Conservation (phyloP, 2,329 filamentous ascomycete genomes). For the Spiromastix sp. region DNA sequence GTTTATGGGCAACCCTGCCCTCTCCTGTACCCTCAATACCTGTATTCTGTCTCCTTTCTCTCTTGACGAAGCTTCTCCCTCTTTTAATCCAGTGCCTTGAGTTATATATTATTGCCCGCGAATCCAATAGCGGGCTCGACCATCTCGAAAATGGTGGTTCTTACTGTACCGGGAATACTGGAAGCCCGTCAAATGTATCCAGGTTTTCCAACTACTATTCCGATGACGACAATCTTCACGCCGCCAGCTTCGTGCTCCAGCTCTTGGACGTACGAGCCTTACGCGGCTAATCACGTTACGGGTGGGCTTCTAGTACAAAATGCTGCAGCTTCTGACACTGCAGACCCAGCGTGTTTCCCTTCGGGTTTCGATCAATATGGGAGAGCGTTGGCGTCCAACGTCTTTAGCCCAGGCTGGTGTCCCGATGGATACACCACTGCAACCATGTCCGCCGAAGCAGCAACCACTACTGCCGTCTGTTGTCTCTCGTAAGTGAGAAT, state of each 20-base stretch:
- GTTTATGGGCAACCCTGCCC: too few species aligned
- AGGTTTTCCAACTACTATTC: constrained; percentile 1
- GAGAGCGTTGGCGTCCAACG: constrained; percentile 6
- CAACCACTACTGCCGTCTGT: constrained; percentile 17
- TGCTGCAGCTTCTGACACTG: constrained; percentile 3
- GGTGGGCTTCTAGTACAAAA: constrained; percentile 16
- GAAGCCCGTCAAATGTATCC: neutral
- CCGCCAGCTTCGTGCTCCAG: constrained; percentile 13
- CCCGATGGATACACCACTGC: constrained; percentile 18
- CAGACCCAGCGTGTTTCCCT: constrained; percentile 11
- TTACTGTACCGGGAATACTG: neutral
- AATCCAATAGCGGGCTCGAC: neutral
- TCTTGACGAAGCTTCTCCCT: too few species aligned
- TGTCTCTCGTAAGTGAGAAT: constrained; percentile 14
- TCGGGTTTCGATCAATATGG: constrained; percentile 10
- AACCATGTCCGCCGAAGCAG: constrained; percentile 9
- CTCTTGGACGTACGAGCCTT: constrained; percentile 16
- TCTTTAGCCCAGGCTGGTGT: constrained; percentile 18
- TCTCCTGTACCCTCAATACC: too few species aligned
- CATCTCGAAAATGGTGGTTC: neutral
- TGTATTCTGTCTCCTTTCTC: too few species aligned
- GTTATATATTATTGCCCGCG: neutral
- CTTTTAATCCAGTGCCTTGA: neutral
- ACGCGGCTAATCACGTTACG: constrained; percentile 8
- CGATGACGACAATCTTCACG: constrained; percentile 14